phyloP scores from a whole-genome alignment of 352 stramenopile species.

The Pythium aquatile region DNA sequence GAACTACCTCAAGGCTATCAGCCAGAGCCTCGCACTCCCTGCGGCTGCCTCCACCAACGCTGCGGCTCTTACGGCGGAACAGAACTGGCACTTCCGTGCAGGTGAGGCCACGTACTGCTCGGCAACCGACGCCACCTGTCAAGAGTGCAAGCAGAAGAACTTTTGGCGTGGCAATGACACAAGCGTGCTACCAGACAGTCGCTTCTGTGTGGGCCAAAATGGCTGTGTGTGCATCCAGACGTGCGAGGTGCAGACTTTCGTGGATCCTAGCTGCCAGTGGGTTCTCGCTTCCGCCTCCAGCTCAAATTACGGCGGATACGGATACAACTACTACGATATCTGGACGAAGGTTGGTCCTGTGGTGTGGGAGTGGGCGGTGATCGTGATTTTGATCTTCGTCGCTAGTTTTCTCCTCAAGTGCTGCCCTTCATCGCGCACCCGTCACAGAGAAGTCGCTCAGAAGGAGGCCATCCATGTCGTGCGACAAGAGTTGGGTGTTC shows the following conservation, averaged over 20 bases:
- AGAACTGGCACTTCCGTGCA: slow-evolving; percentile 27
- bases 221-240: slow-evolving; percentile 26
- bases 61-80: slow-evolving; percentile 6
- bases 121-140: slow-evolving; percentile 15
- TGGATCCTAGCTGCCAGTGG: slow-evolving; percentile 18
- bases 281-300: slow-evolving; percentile 2
- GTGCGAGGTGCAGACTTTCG: slow-evolving; percentile 19
- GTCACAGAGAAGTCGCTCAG: not conserved
- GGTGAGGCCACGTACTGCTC: slow-evolving; percentile 25
- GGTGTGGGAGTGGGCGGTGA: slow-evolving; percentile 12
- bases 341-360: not conserved
- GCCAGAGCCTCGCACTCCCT: slow-evolving; percentile 12
- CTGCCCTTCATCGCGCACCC: not conserved
- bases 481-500: slow-evolving; percentile 7
- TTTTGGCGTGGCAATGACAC: slow-evolving; percentile 14
- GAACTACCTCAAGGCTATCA: slow-evolving; percentile 22
- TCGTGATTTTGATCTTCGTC: slow-evolving; percentile 9
- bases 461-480: slow-evolving; percentile 12
- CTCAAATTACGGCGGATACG: not conserved
- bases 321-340: not conserved
- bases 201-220: slow-evolving; percentile 17
- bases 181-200: slow-evolving; percentile 10
- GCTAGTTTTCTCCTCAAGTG: not conserved
- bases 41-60: slow-evolving; percentile 9
- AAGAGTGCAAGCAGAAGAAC: slow-evolving; percentile 24